Conservation (phyloP, 306 rosid genomes). For the Trifolium subterraneum region DNA sequence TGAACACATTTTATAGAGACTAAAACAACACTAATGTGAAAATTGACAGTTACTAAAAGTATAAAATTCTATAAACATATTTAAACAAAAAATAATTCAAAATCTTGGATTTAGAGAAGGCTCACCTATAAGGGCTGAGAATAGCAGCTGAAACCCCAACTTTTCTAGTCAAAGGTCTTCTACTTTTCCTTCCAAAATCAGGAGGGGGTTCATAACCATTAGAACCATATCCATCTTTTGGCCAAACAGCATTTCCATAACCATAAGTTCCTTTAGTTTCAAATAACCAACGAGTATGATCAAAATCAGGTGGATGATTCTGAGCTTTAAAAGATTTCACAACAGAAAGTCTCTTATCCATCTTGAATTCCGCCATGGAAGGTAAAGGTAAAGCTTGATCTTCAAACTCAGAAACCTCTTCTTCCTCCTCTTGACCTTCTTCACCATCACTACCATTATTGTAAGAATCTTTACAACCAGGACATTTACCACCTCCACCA, state of each 20-base stretch:
- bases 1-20: no score
- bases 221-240: slow-evolving; percentile 75
- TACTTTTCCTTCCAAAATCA: slow-evolving; percentile 61
- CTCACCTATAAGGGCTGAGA: slow-evolving; percentile 80
- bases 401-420: slow-evolving; percentile 65
- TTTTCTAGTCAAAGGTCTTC: slow-evolving; percentile 78
- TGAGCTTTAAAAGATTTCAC: slow-evolving; percentile 82
- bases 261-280: slow-evolving; percentile 92
- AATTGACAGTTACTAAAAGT: no score
- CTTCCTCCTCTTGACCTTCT: slow-evolving; percentile 14
- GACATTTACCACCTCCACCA: slow-evolving; percentile 64
- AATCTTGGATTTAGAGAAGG: not conserved
- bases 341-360: slow-evolving; percentile 76
- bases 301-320: slow-evolving; percentile 73
- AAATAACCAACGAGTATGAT: slow-evolving; percentile 80
- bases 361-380: slow-evolving; percentile 73
- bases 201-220: slow-evolving; percentile 75
- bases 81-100: not conserved
- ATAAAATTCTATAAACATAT: no score
- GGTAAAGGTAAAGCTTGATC: slow-evolving; percentile 77
- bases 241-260: slow-evolving; percentile 90
- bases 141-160: slow-evolving; percentile 78
- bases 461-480: slow-evolving; percentile 77
- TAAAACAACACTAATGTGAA: not conserved
- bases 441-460: slow-evolving; percentile 53